phyloP scores from a whole-genome alignment of 768 basidiomycete species.

The Kwoniella dejecticola region DNA sequence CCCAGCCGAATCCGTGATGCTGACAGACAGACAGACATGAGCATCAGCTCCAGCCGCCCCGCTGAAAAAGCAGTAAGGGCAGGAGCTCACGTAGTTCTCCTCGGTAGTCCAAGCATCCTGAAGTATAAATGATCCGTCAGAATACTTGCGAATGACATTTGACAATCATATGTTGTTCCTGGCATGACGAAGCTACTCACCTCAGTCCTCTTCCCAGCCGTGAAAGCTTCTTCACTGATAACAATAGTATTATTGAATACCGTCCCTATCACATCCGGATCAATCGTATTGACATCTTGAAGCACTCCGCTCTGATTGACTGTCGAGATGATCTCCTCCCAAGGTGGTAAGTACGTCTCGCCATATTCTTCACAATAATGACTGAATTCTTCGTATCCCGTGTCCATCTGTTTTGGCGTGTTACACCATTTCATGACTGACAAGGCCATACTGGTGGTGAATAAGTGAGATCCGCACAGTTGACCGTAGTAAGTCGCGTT shows the following conservation, averaged over 20 bases:
- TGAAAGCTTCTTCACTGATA: constrained; percentile 10
- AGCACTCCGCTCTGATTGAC: constrained; percentile 5
- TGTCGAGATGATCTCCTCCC: constrained; percentile 1
- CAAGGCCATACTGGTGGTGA: constrained; percentile 11
- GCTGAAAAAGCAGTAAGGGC: background rate
- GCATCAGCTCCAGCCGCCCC: background rate
- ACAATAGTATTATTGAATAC: constrained; percentile 22
- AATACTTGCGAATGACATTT: no score
- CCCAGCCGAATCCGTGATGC: constrained; percentile 37
- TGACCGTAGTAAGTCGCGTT: constrained; percentile 14
- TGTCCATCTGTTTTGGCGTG: background rate
- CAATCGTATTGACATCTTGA: constrained; percentile 3
- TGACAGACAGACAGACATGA: background rate
- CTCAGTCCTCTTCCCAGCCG: constrained; percentile 19
- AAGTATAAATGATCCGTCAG: no score
- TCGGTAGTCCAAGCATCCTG: constrained; percentile 25
- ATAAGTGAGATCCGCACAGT: constrained; percentile 15
- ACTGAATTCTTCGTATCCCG: constrained; percentile 10
- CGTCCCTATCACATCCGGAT: constrained; percentile 1
- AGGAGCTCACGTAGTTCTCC: constrained; percentile 14
- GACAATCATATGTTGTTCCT: no score
- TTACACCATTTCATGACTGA: constrained; percentile 21
- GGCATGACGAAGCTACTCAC: constrained; percentile 4
- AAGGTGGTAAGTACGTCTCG: background rate
- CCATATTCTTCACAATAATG: constrained; percentile 29